Percentiles rank a stretch among this genome's conserved stretches.
Conservation (phyloP, 2,329 filamentous ascomycete species). For the Fusarium bulbicola region DNA sequence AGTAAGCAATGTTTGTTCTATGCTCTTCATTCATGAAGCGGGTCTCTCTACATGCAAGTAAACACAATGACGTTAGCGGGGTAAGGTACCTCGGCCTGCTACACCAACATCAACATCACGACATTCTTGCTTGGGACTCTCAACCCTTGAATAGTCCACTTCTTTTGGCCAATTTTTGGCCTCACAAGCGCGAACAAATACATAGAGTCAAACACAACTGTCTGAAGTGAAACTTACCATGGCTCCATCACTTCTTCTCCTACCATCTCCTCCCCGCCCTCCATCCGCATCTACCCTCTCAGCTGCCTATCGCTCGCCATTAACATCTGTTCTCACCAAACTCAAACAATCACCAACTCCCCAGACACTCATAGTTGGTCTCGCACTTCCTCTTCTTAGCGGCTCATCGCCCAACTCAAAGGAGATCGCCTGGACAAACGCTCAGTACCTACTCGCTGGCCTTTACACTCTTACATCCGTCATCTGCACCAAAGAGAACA, state of each 20-base stretch:
- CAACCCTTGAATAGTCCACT: not conserved
- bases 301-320: constrained; percentile 67
- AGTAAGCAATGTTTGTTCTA: not conserved
- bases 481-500: constrained; percentile 70
- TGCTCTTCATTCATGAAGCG: not conserved
- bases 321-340: constrained; percentile 63
- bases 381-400: constrained; percentile 70
- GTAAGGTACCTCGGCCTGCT: not conserved
- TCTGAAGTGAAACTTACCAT: not conserved
- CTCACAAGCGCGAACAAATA: rapidly evolving
- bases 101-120: not conserved
- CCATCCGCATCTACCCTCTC: constrained; percentile 60
- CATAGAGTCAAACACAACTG: rapidly evolving
- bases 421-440: constrained; percentile 69
- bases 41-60: not conserved
- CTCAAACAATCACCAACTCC: constrained; percentile 49
- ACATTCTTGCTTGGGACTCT: not conserved
- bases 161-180: rapidly evolving
- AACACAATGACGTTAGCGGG: constrained; percentile 3
- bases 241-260: constrained; percentile 60
- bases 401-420: constrained; percentile 53
- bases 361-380: constrained; percentile 60
- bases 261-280: constrained; percentile 70
- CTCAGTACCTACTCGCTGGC: constrained; percentile 77
- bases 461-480: constrained; percentile 82